These are phyloP conservation scores for Tritrichomonas foetus DNA, from an alignment of 208 protist species.

Conservation along the genomic window DNA sequence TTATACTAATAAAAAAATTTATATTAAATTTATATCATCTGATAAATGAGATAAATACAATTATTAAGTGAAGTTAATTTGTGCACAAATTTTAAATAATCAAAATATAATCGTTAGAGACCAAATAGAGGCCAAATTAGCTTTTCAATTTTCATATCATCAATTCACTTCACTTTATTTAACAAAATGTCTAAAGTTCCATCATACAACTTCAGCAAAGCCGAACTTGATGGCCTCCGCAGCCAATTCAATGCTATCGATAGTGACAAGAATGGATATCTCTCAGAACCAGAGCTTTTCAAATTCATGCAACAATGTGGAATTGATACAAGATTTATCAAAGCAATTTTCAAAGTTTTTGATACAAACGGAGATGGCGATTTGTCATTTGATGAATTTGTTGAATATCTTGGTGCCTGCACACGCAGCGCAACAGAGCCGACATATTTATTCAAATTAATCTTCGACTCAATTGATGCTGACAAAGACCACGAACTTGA, in stretches of 20 bases:
- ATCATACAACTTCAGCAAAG: neutral
- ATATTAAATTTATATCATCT: no score
- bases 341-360: constrained; percentile 31
- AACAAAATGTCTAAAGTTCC: neutral
- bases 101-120: no score
- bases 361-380: neutral
- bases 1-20: no score
- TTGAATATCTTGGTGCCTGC: constrained; percentile 13
- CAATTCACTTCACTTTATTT: constrained; percentile 22
- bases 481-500: neutral
- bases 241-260: neutral
- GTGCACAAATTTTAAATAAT: no score
- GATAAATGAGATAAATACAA: no score
- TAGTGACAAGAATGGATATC: neutral
- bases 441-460: constrained; percentile 13
- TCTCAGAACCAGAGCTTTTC: neutral
- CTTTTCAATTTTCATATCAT: no score
- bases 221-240: neutral
- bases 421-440: neutral
- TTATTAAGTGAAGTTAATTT: no score
- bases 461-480: neutral
- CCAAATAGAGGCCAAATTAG: no score
- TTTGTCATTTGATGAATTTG: neutral
- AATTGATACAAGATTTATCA: constrained; percentile 16
- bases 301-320: neutral